Base-by-base conservation (phyloP, 768 basidiomycete genomes). In the Tylopilus sp. region DNA sequence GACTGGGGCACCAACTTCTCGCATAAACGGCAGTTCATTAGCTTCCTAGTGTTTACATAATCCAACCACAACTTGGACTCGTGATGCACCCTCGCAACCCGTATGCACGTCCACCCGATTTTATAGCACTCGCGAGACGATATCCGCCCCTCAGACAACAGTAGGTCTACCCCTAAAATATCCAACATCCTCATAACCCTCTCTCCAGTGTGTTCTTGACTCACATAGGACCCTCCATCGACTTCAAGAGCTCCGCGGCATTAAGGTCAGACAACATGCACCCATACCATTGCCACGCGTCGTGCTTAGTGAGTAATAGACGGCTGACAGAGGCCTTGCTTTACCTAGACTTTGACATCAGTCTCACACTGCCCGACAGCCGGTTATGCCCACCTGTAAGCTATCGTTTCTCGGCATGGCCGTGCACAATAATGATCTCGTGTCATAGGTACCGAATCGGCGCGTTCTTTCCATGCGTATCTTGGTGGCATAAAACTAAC, bases 351-450 rank as follows among this genome's bases (percentile, higher is more conserved):
- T 95, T 93, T 62, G 68, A 73, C 1, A 61, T 95, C 30, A 70
- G 71, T 28, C 59, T 95, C 1, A 58, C 71, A 3, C 68, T 97
- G 12, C 88, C 88, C 2, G 64, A 73, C 3, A 79, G 91, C 68
- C 73, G 94, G 48, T 71, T 97, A 6, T 95, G 94, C 68, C 95
- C 95, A 28, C 88, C 94, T 0, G 93, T 95, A 62, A 51, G 82
- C 66, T 12, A 23, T 26, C 22, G 9, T 56, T 41, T n/a, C 22
- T 45, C 28, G 8, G 40, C 10, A 4, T 38, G 18, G 15, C 20
- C 3, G 7, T 38, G 10, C 36, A 38, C 36, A 18, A 20, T 18
- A 30, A 31, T 35, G 47, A 51, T 30, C 13, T 3, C 28, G 30
- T 33, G 8, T 48, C 22, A 10, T 50, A 89, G 88, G 79, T 90